Conservation (phyloP, 2,329 filamentous ascomycete species). For the Corniculantispora saksenae region DNA sequence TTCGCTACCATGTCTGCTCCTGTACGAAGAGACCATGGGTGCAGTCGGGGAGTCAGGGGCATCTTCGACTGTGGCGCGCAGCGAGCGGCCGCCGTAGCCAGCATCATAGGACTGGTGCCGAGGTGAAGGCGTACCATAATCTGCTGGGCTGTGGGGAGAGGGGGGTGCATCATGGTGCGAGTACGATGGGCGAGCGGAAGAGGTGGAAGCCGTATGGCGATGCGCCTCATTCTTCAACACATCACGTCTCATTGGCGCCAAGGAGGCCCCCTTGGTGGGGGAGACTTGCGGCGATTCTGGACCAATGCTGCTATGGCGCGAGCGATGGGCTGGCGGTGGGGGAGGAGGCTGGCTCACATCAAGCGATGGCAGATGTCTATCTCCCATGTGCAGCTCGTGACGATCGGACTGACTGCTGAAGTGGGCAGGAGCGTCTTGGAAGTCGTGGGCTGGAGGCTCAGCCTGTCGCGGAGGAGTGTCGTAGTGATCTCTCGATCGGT, state of each 20-base stretch:
- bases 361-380: conserved; percentile 36
- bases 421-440: conserved; percentile 37
- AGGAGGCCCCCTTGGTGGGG: conserved; percentile 43
- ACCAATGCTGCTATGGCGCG: conserved; percentile 46
- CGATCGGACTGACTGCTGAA: conserved; percentile 40
- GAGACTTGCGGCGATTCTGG: conserved; percentile 42
- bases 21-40: not conserved
- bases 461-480: conserved; percentile 35
- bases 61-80: conserved; percentile 67
- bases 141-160: conserved; percentile 30
- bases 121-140: conserved; percentile 39
- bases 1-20: conserved; percentile 12
- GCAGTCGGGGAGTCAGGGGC: conserved; percentile 53
- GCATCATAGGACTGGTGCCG: conserved; percentile 55
- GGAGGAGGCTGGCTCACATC: conserved; percentile 54
- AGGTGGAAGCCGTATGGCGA: conserved; percentile 50
- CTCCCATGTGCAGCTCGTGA: conserved; percentile 36
- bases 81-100: conserved; percentile 47
- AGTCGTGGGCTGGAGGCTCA: conserved; percentile 30
- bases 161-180: conserved; percentile 46
- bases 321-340: conserved; percentile 54
- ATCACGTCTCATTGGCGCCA: conserved; percentile 59
- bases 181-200: conserved; percentile 56
- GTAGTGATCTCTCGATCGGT: conserved; percentile 37
- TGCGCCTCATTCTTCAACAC: conserved; percentile 60